phyloP scores from a whole-genome alignment of 495 filamentous ascomycete genomes.

The Lasiosphaeria hispida region DNA sequence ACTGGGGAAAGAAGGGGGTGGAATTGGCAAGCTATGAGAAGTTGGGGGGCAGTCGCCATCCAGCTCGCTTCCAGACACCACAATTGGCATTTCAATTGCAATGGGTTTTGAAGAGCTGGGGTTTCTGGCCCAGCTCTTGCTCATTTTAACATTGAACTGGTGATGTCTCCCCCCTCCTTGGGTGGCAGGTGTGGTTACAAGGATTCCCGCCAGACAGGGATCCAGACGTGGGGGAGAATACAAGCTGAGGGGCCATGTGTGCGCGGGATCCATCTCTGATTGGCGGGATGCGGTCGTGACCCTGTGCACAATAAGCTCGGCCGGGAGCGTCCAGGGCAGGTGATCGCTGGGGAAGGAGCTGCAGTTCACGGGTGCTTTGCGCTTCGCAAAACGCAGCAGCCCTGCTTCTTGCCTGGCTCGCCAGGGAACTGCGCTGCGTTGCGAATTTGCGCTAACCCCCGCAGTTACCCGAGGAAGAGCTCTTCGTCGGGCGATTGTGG shows the following conservation, averaged over 20 bases:
- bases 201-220: not conserved
- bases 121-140: not conserved
- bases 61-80: too few species aligned
- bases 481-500: slow-evolving; percentile 3
- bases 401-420: too few species aligned
- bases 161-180: slow-evolving; percentile 2
- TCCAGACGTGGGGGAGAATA: slow-evolving; percentile 1
- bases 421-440: too few species aligned
- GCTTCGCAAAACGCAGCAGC: too few species aligned
- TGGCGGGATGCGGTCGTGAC: not conserved
- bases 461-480: slow-evolving; percentile 8
- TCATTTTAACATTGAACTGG: slow-evolving; percentile 3
- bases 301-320: not conserved
- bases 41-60: too few species aligned
- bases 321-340: slow-evolving; percentile 7
- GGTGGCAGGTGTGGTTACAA: slow-evolving; percentile 9
- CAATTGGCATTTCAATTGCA: too few species aligned
- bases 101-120: too few species aligned
- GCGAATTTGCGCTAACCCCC: not conserved
- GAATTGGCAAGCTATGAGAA: too few species aligned
- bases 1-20: too few species aligned
- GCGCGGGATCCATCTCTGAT: slow-evolving; percentile 4
- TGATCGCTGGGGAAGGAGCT: not conserved
- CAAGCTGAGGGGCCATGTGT: not conserved
- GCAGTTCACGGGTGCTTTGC: too few species aligned